Base-by-base conservation (phyloP, 1,284 basidiomycete genomes). In the Cutaneotrichosporon sp. region DNA sequence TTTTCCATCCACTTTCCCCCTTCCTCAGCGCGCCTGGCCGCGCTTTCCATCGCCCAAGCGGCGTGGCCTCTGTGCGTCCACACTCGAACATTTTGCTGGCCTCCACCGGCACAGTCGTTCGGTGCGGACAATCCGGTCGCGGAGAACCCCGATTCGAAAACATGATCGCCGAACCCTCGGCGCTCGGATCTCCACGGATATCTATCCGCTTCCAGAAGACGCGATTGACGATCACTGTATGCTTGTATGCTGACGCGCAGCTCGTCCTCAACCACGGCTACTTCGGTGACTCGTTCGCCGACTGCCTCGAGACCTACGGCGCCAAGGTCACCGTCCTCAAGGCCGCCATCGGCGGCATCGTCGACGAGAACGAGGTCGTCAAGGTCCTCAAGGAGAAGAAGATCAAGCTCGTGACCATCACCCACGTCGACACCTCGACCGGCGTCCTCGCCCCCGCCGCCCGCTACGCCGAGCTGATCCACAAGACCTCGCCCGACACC, bases 401-500 rank as follows among this genome's bases (percentile, higher is more conserved):
- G 75, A 97, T 92, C 85, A 97, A 95, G 81, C 77, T 94, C 55
- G 81, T 95, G 66, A 95, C 94, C 8, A 87, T 98, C 73, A 98
- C 97, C 7, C 95, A 99, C 75, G 58, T 81, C 61, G 92, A 95
- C 78, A 94, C 92, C 9, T 93, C 91, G 16, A 94, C 92, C 57
- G 90, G 91, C 63, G 95, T 99, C 13, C 85, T 99, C 49, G 92
- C 92, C 29, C 86, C 95, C 72, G 89, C 90, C 52, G 88, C 90
- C 73, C 86, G 84, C 42, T 86, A 98, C 69, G 87, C 88, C 24
- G 86, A 87, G 67, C 84, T 88, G 5, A 90, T 95, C 59, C 85
- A 84, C 72, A 83, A 84, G 51, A 84, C 91, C 69, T 93, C 91
- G 3, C 95, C 97, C 4, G 86, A 92, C 34, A 91, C 94, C 1